A percentile compares a stretch with the other conserved stretches of the same genome.
Conservation (phyloP, 495 filamentous ascomycete species). For the Penicillium riverlandense region DNA sequence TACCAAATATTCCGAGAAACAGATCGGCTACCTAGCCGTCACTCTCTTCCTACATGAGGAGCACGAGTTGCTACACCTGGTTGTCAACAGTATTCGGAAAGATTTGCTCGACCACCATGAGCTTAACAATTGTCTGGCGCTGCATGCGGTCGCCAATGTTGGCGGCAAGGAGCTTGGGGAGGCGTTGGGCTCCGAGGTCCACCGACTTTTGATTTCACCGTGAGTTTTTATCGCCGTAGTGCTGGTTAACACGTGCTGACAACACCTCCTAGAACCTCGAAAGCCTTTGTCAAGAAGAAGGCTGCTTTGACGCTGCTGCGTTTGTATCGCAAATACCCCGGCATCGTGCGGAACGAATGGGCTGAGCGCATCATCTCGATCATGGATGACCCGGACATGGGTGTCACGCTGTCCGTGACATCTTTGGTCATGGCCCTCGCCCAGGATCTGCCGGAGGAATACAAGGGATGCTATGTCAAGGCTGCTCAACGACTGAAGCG, state of each 20-base stretch:
- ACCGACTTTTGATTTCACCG: conserved; percentile 92
- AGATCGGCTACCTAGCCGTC: conserved; percentile 97
- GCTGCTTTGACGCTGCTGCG: conserved; percentile 93
- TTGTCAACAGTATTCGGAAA: conserved; percentile 98
- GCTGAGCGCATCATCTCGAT: conserved; percentile 93
- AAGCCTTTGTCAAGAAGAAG: conserved; percentile 99
- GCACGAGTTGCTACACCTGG: conserved; percentile 91
- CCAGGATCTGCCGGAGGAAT: conserved; percentile 87
- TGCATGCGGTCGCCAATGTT: conserved; percentile 98
- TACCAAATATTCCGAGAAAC: conserved; percentile 97
- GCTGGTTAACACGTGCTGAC: too few relatives aligned
- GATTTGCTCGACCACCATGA: conserved; percentile 93
- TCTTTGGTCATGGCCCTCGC: conserved; percentile 94
- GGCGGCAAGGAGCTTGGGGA: conserved; percentile 96
- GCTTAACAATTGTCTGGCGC: conserved; percentile 92
- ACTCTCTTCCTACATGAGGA: conserved; percentile 96
- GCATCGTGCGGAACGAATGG: conserved; percentile 94
- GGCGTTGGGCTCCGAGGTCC: conserved; percentile 86
- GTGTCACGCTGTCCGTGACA: conserved; percentile 90
- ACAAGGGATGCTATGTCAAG: conserved; percentile 90
- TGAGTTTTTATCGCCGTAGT: conserved; percentile 38
- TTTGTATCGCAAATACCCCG: conserved; percentile 87
- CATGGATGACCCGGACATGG: conserved; percentile 95
- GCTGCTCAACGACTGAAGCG: conserved; percentile 83
- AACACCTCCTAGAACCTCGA: conserved; percentile 64